Percentiles rank a stretch among this genome's conserved stretches.
These are phyloP conservation scores for Penicillium desertorum DNA, from an alignment of 495 filamentous ascomycete species.

Conservation along the genomic window DNA sequence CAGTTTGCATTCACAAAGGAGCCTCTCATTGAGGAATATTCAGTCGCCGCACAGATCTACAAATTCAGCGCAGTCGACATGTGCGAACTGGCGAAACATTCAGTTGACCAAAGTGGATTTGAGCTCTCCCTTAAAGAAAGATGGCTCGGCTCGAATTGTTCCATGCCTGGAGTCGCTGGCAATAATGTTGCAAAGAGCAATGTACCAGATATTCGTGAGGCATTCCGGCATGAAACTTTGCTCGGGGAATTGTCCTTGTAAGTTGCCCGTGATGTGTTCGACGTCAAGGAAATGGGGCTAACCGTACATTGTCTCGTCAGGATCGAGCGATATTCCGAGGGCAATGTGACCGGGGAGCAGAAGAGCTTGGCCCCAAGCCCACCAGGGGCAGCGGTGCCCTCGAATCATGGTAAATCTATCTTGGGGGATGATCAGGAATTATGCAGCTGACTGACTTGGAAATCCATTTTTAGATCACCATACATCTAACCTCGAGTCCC, in stretches of 20 bases:
- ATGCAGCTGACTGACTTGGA: not conserved
- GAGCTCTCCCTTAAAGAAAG: constrained; percentile 82
- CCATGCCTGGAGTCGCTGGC: constrained; percentile 70
- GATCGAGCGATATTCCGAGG: constrained; percentile 33
- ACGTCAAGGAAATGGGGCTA: constrained; percentile 1
- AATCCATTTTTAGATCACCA: not conserved
- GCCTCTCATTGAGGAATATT: constrained; percentile 96
- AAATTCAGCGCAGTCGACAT: constrained; percentile 97
- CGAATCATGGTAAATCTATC: constrained; percentile 3
- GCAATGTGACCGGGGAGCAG: constrained; percentile 16
- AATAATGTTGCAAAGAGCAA: constrained; percentile 95
- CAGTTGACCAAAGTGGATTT: constrained; percentile 91
- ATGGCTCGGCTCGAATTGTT: constrained; percentile 80
- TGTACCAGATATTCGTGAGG: constrained; percentile 87
- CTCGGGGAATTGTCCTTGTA: constrained; percentile 80
- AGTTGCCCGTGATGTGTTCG: constrained; percentile 27
- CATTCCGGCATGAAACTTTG: constrained; percentile 82
- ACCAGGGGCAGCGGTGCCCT: not conserved
- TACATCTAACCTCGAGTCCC: not conserved
- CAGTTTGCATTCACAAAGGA: constrained; percentile 99
- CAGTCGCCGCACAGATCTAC: constrained; percentile 97
- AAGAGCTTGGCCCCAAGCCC: constrained; percentile 18
- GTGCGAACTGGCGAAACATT: constrained; percentile 97
- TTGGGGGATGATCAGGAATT: not conserved
- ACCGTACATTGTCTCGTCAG: constrained; percentile 15